phyloP scores from a whole-genome alignment of 176 grass and related monocot species.

The Paspalum notatum region DNA sequence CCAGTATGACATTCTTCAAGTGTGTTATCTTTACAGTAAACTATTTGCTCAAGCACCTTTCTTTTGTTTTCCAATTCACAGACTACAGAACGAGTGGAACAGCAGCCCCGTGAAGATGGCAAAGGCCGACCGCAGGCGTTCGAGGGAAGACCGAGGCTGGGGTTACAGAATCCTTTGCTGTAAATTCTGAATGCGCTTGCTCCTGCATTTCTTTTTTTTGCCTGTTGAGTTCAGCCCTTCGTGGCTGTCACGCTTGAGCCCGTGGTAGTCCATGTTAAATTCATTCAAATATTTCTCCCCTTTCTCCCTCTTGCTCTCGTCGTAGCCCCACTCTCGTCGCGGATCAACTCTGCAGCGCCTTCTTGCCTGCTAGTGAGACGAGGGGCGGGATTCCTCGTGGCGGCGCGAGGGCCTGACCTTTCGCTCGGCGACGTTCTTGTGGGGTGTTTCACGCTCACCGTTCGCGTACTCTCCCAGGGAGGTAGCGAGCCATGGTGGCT shows the following conservation, averaged over 20 bases:
- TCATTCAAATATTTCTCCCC: slow-evolving; percentile 50
- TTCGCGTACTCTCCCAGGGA: too few relatives aligned
- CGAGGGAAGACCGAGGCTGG: slow-evolving; percentile 63
- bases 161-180: slow-evolving; percentile 75
- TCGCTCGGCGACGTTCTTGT: too few relatives aligned
- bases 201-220: slow-evolving; percentile 26
- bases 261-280: slow-evolving; percentile 54
- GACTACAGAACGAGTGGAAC: slow-evolving; percentile 81
- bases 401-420: too few relatives aligned
- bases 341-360: slow-evolving; percentile 5
- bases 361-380: too few relatives aligned
- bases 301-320: background rate
- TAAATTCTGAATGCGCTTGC: slow-evolving; percentile 61
- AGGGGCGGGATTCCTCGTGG: too few relatives aligned
- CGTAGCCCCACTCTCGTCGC: background rate
- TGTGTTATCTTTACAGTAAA: background rate
- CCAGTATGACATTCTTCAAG: background rate
- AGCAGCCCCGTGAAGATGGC: slow-evolving; percentile 94
- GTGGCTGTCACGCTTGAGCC: slow-evolving; percentile 36
- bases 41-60: background rate
- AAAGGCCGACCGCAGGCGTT: slow-evolving; percentile 65
- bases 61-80: slow-evolving; percentile 38
- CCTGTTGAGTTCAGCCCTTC: slow-evolving; percentile 34
- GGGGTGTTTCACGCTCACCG: too few relatives aligned
- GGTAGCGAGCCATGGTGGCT: too few relatives aligned